Conservation (phyloP, 352 stramenopile genomes). For the Elongisporangium prolatum region DNA sequence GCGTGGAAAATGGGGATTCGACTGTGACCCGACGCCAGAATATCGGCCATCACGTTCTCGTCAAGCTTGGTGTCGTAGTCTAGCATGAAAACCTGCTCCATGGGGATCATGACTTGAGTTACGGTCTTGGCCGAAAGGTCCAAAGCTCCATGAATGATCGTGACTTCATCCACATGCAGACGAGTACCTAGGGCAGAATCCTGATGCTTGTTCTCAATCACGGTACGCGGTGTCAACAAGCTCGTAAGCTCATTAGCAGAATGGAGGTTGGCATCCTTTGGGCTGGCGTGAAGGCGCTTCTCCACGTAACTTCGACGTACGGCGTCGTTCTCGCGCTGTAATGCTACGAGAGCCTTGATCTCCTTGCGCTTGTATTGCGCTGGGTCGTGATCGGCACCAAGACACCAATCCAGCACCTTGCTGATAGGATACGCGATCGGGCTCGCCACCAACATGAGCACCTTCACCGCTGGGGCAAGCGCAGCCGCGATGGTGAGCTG, state of each 20-base stretch:
- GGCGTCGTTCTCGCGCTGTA: slow-evolving; percentile 56
- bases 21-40: slow-evolving; percentile 84
- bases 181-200: slow-evolving; percentile 44
- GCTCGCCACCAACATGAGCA: slow-evolving; percentile 83
- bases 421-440: slow-evolving; percentile 91
- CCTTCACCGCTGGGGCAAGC: slow-evolving; percentile 79
- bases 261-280: background rate
- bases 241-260: slow-evolving; percentile 14
- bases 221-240: slow-evolving; percentile 24
- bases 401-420: slow-evolving; percentile 84
- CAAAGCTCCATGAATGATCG: slow-evolving; percentile 90
- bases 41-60: slow-evolving; percentile 67
- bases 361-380: slow-evolving; percentile 88
- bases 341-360: slow-evolving; percentile 83
- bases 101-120: slow-evolving; percentile 85
- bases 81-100: slow-evolving; percentile 85
- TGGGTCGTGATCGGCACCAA: slow-evolving; percentile 77
- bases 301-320: slow-evolving; percentile 27
- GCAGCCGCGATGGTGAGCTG: slow-evolving; percentile 87
- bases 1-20: slow-evolving; percentile 89
- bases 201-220: slow-evolving; percentile 16
- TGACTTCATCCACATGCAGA: slow-evolving; percentile 86
- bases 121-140: slow-evolving; percentile 85
- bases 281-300: background rate
- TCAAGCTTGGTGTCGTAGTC: slow-evolving; percentile 74